Conservation (phyloP, 495 filamentous ascomycete genomes). For the Annulohypoxylon maeteangense region DNA sequence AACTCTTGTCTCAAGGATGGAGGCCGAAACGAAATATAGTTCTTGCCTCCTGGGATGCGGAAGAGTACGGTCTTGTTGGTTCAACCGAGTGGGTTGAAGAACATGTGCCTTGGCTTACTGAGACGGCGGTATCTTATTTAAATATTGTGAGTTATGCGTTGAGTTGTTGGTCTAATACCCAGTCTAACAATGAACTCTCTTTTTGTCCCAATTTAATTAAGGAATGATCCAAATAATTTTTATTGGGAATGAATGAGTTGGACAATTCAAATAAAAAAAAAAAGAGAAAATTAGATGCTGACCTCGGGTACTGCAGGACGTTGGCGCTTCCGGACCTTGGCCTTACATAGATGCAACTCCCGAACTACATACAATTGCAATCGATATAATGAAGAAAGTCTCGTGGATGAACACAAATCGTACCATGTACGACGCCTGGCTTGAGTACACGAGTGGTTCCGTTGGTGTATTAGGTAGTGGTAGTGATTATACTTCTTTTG, state of each 20-base stretch:
- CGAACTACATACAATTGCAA: slow-evolving; percentile 75
- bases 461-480: slow-evolving; percentile 75
- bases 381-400: slow-evolving; percentile 72
- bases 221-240: background rate
- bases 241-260: background rate
- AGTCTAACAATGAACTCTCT: no score
- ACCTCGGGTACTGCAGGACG: slow-evolving; percentile 55
- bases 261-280: background rate
- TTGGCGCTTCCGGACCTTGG: slow-evolving; percentile 74
- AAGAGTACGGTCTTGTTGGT: slow-evolving; percentile 83
- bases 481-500: slow-evolving; percentile 88
- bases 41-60: slow-evolving; percentile 81
- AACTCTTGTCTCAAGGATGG: slow-evolving; percentile 79
- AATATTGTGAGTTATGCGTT: slow-evolving; percentile 65
- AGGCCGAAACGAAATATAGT: slow-evolving; percentile 83
- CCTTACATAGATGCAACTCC: slow-evolving; percentile 78
- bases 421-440: slow-evolving; percentile 73
- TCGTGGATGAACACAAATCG: slow-evolving; percentile 78
- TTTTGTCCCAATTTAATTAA: no score
- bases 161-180: no score
- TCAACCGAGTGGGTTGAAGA: slow-evolving; percentile 94
- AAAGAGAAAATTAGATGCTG: background rate
- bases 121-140: slow-evolving; percentile 79
- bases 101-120: slow-evolving; percentile 79
- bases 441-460: slow-evolving; percentile 67